Evolutionary conservation across 2,329 filamentous ascomycete genomes (phyloP).

Genomic region (Xylariaceae sp.): DNA sequence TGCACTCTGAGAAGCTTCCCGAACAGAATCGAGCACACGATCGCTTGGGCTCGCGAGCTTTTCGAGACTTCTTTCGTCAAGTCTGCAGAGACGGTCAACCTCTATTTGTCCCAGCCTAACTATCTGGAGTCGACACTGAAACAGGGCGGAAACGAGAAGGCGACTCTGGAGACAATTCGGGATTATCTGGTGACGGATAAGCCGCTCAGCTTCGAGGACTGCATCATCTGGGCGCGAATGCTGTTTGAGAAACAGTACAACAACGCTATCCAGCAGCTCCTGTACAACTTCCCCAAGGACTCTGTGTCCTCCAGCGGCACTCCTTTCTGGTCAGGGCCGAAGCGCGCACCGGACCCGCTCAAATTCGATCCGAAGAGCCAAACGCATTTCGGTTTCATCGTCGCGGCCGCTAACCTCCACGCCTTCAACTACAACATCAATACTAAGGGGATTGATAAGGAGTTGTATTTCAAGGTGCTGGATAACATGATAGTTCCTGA

Average conservation of each 20-base stretch:
- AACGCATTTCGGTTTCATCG: constrained; percentile 81
- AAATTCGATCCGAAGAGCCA: constrained; percentile 80
- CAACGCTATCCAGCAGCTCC: constrained; percentile 88
- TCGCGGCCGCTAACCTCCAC: constrained; percentile 84
- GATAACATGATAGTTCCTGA: constrained; percentile 94
- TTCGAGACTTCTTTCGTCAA: constrained; percentile 94
- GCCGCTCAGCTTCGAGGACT: constrained; percentile 88
- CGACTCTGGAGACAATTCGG: constrained; percentile 80
- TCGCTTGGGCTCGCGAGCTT: constrained; percentile 93
- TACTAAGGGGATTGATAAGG: constrained; percentile 62
- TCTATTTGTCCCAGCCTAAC: constrained; percentile 85
- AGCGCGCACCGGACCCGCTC: constrained; percentile 86
- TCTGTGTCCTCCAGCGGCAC: constrained; percentile 80
- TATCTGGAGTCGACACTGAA: constrained; percentile 83
- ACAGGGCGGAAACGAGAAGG: constrained; percentile 91
- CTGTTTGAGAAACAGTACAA: constrained; percentile 96
- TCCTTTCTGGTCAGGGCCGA: constrained; percentile 96
- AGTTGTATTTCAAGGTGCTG: constrained; percentile 70
- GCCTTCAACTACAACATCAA: constrained; percentile 98
- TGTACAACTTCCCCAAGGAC: constrained; percentile 97
- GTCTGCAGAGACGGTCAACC: constrained; percentile 86
- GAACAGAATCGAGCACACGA: constrained; percentile 97
- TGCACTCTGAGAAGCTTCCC: constrained; percentile 96
- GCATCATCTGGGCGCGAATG: constrained; percentile 87
- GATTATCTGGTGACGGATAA: constrained; percentile 90